Evolutionary conservation across 805 yeast genomes (phyloP), one percentile per base, ranked within the genome.

Genomic region (Yamadazyma philogaea): DNA sequence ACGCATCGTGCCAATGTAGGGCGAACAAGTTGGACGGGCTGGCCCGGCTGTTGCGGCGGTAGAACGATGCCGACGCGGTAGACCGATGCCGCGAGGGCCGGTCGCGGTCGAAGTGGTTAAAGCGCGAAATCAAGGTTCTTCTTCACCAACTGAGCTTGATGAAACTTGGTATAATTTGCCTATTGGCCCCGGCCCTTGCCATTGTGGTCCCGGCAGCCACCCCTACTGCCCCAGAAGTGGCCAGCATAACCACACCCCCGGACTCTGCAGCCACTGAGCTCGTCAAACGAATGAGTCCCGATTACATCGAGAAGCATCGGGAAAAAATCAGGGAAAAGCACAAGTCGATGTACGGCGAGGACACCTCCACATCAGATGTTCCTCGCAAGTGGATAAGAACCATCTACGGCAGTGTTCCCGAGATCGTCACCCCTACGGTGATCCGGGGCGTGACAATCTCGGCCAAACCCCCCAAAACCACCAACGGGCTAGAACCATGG

Each of bases 401-500:
- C 0, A 75, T 85, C 35, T 80, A 79, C 47, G 71, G 71, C 0
- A 63, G 75, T 1, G 54, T 73, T 8, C 65, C 53, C 5, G 93
- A 84, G 56, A 70, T 84, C 22, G 83, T 81, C 21, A 69, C 74
- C 0, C 87, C 87, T 3, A 77, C 84, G 0, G 79, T 79, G 17
- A 71, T 81, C 48, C 82, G 72, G 11, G 83, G 83, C 15, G 77
- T 82, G 46, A 80, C 86, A 0, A 76, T 81, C 57, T 70, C 75
- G 43, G 79, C 81, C 20, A 82, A 83, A 47, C 87, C 91, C 0
- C 88, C 95, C 2, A 68, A 70, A 0, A 82, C 83, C 34, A 77
- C 87, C 4, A 70, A 81, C 50, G 83, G 85, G 7, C 74, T 87
- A 49, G 81, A 79, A 45, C 88, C 87, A 7, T 88, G 96, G 96